These are phyloP conservation scores for Blastobotrys americana DNA, from an alignment of 805 yeast species.

Conservation along the genomic window DNA sequence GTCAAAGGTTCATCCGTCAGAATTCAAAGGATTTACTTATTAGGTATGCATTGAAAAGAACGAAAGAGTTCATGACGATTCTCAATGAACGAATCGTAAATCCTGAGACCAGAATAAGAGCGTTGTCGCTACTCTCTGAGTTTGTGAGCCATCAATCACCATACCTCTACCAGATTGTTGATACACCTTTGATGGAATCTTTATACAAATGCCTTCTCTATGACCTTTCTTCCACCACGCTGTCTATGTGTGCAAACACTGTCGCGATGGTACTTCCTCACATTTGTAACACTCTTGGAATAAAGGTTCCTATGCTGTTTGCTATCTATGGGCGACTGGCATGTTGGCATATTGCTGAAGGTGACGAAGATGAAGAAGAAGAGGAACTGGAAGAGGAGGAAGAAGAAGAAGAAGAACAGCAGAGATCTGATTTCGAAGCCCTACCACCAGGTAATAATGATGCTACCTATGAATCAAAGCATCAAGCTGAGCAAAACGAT, in stretches of 20 bases:
- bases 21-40: slow-evolving; percentile 39
- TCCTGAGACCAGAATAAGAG: slow-evolving; percentile 33
- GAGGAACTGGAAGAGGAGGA: slow-evolving; percentile 13
- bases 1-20: slow-evolving; percentile 40
- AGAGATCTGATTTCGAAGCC: slow-evolving; percentile 3
- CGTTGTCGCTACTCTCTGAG: slow-evolving; percentile 36
- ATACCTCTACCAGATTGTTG: slow-evolving; percentile 29
- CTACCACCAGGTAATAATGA: neutral
- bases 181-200: slow-evolving; percentile 34
- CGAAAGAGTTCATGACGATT: slow-evolving; percentile 33
- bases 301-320: slow-evolving; percentile 37
- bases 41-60: slow-evolving; percentile 37
- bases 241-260: slow-evolving; percentile 34
- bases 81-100: slow-evolving; percentile 33
- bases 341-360: slow-evolving; percentile 28
- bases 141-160: slow-evolving; percentile 31
- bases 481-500: neutral
- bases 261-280: slow-evolving; percentile 42
- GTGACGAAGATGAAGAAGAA: slow-evolving; percentile 8
- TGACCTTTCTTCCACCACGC: slow-evolving; percentile 37
- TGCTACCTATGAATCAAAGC: slow-evolving; percentile 1
- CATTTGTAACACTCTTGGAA: slow-evolving; percentile 31
- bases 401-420: slow-evolving; percentile 5
- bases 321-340: slow-evolving; percentile 40
- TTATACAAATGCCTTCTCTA: slow-evolving; percentile 35